Evolutionary conservation across 345 rosid genomes (phyloP).

Genomic region (Brassica juncea): DNA sequence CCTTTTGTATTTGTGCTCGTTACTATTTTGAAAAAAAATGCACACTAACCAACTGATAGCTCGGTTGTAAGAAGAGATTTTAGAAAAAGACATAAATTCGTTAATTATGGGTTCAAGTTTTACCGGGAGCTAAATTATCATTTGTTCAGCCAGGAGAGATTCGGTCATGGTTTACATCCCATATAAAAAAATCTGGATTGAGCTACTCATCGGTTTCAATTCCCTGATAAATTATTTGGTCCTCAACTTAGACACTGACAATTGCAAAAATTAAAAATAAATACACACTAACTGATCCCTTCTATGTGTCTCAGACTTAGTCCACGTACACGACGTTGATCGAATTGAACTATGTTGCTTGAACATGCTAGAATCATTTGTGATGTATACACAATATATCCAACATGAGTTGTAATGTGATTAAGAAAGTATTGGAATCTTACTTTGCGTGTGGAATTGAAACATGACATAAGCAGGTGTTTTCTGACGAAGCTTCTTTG

Average conservation of each 20-base stretch:
- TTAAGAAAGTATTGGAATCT: background rate
- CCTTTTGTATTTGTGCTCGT: no score
- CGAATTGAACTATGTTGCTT: constrained; percentile 13
- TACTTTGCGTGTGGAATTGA: constrained; percentile 30
- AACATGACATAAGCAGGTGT: constrained; percentile 18
- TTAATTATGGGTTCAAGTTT: no score
- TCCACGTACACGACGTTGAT: background rate
- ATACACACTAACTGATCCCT: background rate
- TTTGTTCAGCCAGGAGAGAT: no score
- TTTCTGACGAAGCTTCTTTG: constrained; percentile 16
- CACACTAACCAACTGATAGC: no score
- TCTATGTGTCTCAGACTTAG: background rate
- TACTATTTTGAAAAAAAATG: no score
- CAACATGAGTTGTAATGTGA: background rate
- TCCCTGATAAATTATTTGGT: background rate
- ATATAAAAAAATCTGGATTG: background rate
- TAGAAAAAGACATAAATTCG: no score
- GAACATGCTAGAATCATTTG: constrained; percentile 18
- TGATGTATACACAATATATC: constrained; percentile 12
- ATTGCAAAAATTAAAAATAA: background rate
- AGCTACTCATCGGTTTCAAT: background rate
- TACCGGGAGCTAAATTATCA: no score
- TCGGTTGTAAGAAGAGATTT: no score
- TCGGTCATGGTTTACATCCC: no score
- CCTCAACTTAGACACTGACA: background rate